These are phyloP conservation scores for Diversispora eburnea DNA, from an alignment of 192 early-diverging fungal species.

Conservation along the genomic window DNA sequence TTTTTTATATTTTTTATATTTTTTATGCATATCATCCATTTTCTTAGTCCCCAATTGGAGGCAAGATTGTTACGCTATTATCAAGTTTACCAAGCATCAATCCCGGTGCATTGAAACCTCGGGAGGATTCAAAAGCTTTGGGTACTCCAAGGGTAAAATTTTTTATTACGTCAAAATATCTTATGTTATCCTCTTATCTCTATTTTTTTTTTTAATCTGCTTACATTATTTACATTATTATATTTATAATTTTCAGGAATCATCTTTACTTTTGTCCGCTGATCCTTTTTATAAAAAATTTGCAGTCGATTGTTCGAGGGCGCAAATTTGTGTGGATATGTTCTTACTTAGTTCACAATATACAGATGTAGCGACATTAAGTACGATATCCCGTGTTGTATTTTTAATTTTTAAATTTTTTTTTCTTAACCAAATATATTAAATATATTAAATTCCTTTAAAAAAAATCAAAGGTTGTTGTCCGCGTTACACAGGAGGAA, in stretches of 20 bases:
- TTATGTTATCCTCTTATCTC: too few species aligned
- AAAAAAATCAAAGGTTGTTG: conserved; percentile 49
- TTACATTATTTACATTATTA: not conserved
- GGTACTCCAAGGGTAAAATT: conserved; percentile 75
- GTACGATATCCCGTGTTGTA: conserved; percentile 39
- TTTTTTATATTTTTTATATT: not conserved
- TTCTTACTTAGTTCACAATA: conserved; percentile 83
- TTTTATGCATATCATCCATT: not conserved
- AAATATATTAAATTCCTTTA: conserved; percentile 12
- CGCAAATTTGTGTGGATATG: conserved; percentile 86
- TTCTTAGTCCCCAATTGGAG: conserved; percentile 69
- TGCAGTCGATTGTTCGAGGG: conserved; percentile 86
- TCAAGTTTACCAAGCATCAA: conserved; percentile 77
- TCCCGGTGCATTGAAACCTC: conserved; percentile 74
- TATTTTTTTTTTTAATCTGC: too few species aligned
- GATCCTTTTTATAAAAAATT: conserved; percentile 86
- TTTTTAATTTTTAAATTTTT: conserved; percentile 13
- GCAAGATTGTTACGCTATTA: conserved; percentile 85
- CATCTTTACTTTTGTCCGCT: conserved; percentile 76
- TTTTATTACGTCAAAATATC: not conserved
- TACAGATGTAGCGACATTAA: conserved; percentile 84
- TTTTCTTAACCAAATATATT: not conserved
- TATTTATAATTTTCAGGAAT: conserved; percentile 52
- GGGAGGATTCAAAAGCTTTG: conserved; percentile 82
- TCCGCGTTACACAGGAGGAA: conserved; percentile 86